Evolutionary conservation across 2,329 filamentous ascomycete genomes (phyloP).

Genomic region (Paraconiothyrium sp.): DNA sequence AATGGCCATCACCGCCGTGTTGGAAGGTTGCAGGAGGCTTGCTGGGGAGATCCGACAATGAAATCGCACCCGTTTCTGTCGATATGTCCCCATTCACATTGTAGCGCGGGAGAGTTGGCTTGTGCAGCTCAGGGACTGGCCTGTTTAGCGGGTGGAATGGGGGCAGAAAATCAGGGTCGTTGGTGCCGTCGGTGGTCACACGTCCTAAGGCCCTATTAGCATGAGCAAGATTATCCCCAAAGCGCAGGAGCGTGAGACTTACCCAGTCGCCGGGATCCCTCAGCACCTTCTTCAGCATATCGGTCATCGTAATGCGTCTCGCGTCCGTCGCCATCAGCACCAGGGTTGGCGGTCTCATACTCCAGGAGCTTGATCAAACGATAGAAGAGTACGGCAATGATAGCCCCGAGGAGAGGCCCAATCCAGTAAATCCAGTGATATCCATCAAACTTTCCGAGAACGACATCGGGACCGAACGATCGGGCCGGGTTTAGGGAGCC

Average conservation of each 20-base stretch:
- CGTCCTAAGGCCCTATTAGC: constrained; percentile 32
- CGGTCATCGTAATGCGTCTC: constrained; percentile 32
- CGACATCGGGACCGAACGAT: constrained; percentile 60
- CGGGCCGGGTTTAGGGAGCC: constrained; percentile 61
- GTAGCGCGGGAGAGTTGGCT: constrained; percentile 15
- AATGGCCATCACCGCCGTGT: constrained; percentile 41
- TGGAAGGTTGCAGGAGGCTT: constrained; percentile 30
- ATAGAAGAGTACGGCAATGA: constrained; percentile 60
- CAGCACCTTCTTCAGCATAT: constrained; percentile 25
- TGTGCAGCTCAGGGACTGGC: constrained; percentile 11
- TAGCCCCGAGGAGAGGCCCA: constrained; percentile 56
- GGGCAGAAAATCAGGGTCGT: constrained; percentile 36
- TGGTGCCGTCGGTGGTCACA: constrained; percentile 36
- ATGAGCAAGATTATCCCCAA: constrained; percentile 6
- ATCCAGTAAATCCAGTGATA: constrained; percentile 65
- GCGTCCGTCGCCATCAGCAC: constrained; percentile 57
- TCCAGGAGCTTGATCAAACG: constrained; percentile 59
- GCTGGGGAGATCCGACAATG: constrained; percentile 26
- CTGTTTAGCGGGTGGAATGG: constrained; percentile 25
- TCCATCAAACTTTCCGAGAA: constrained; percentile 52
- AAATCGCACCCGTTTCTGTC: constrained; percentile 11
- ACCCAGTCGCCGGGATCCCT: constrained; percentile 23
- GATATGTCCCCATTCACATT: constrained; percentile 5
- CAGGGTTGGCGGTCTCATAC: constrained; percentile 62
- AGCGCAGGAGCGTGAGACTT: constrained; percentile 14